Evolutionary conservation across 305 asterid species (phyloP).

Genomic region (Salvia sclarea): DNA sequence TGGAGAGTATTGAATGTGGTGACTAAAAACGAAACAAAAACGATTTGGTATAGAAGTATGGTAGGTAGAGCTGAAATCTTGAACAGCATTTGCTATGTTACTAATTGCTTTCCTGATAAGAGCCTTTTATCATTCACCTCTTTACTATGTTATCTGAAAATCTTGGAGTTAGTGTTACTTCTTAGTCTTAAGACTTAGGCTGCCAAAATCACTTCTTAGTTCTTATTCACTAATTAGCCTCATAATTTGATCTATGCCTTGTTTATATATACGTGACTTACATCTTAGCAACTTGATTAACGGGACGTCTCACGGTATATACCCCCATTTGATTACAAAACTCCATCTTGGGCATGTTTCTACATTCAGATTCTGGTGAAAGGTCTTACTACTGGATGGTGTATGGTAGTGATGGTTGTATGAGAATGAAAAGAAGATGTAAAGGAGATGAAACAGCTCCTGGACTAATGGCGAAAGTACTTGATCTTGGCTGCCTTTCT

Average conservation of each 20-base stretch:
- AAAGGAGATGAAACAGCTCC: too few relatives aligned
- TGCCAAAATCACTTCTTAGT: neutral
- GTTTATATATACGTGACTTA: neutral
- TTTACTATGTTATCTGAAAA: neutral
- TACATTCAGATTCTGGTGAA: too few relatives aligned
- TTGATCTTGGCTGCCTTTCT: neutral
- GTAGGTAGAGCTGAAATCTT: neutral
- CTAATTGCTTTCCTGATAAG: neutral
- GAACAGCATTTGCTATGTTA: neutral
- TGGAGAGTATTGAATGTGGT: neutral
- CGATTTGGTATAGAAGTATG: neutral
- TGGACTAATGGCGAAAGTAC: too few relatives aligned
- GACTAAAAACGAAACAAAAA: too few relatives aligned
- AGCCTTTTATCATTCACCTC: neutral
- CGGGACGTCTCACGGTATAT: neutral
- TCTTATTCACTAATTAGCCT: neutral
- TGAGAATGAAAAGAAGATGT: too few relatives aligned
- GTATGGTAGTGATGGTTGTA: neutral
- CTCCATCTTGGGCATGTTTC: too few relatives aligned
- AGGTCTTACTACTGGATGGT: too few relatives aligned
- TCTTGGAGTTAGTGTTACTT: too few relatives aligned
- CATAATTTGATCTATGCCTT: neutral
- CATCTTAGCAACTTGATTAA: neutral
- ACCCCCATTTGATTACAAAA: neutral
- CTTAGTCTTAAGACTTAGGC: too few relatives aligned